These are phyloP conservation scores for Postia placenta DNA, from an alignment of 768 basidiomycete genomes.

Conservation along the genomic window DNA sequence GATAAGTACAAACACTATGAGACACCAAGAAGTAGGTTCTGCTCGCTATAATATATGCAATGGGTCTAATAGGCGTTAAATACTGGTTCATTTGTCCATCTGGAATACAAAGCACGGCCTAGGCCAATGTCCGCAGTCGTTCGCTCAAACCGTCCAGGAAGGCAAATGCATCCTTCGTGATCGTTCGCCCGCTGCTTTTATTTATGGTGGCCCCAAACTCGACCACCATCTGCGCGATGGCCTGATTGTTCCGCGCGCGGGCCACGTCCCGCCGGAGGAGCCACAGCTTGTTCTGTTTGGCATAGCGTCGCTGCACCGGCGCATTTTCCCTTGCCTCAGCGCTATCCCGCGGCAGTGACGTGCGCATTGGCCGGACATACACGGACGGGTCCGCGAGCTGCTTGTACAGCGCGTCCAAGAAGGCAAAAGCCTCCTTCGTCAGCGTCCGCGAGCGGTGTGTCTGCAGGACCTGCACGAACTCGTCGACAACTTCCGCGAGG, in stretches of 20 bases:
- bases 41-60: too few species aligned
- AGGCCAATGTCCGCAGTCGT: constrained; percentile 41
- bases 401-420: constrained; percentile 65
- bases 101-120: too few species aligned
- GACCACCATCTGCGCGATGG: constrained; percentile 57
- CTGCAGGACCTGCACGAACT: constrained; percentile 59
- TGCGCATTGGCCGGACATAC: constrained; percentile 49
- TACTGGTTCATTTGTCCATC: too few species aligned
- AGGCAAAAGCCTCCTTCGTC: constrained; percentile 65
- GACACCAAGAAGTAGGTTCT: too few species aligned
- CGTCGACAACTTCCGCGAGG: constrained; percentile 48
- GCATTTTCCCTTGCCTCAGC: constrained; percentile 33
- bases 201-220: constrained; percentile 70
- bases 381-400: constrained; percentile 67
- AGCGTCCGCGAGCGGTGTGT: constrained; percentile 59
- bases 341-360: constrained; percentile 22
- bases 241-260: constrained; percentile 43
- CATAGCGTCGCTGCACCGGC: constrained; percentile 36
- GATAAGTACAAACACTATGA: too few species aligned
- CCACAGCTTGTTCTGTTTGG: constrained; percentile 56
- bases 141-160: constrained; percentile 60
- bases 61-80: too few species aligned
- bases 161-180: constrained; percentile 73
- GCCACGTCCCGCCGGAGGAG: constrained; percentile 50
- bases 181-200: constrained; percentile 58